Percentiles rank a stretch among this genome's conserved stretches.
Conservation (phyloP, 2,329 filamentous ascomycete species). For the Cercospora sojina region DNA sequence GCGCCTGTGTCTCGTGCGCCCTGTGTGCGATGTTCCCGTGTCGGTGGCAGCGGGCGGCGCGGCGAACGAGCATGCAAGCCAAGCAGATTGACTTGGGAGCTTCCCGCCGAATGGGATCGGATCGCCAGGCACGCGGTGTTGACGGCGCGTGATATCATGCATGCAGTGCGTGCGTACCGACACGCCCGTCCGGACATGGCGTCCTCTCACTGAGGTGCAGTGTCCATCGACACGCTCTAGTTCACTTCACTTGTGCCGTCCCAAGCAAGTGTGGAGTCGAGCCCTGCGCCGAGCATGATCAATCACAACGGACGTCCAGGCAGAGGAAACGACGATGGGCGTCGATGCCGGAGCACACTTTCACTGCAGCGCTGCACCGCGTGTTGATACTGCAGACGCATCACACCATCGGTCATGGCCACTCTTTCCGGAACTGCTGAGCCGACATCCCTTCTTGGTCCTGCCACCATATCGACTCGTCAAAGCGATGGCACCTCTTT, state of each 20-base stretch:
- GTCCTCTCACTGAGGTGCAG: too few species aligned
- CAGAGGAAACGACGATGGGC: slow-evolving; percentile 15
- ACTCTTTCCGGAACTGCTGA: not conserved
- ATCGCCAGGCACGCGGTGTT: not conserved
- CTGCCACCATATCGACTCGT: not conserved
- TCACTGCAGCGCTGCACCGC: slow-evolving; percentile 7
- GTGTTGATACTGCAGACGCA: not conserved
- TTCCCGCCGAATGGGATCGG: not conserved
- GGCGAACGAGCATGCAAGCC: not conserved
- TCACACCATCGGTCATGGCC: not conserved
- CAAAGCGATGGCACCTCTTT: not conserved
- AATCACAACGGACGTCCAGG: slow-evolving; percentile 7
- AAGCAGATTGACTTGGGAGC: not conserved
- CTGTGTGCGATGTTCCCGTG: not conserved
- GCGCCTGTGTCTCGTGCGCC: not conserved
- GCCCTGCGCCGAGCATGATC: not conserved
- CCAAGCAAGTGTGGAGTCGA: not conserved
- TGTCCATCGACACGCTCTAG: not conserved
- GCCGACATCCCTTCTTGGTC: not conserved
- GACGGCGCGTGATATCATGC: not conserved
- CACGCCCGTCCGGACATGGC: too few species aligned
- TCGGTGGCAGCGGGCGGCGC: not conserved
- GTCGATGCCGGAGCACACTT: not conserved
- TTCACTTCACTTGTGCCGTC: not conserved
- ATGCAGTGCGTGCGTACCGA: too few species aligned